phyloP scores from a whole-genome alignment of 2,329 filamentous ascomycete genomes.

The Scedosporium boydii region DNA sequence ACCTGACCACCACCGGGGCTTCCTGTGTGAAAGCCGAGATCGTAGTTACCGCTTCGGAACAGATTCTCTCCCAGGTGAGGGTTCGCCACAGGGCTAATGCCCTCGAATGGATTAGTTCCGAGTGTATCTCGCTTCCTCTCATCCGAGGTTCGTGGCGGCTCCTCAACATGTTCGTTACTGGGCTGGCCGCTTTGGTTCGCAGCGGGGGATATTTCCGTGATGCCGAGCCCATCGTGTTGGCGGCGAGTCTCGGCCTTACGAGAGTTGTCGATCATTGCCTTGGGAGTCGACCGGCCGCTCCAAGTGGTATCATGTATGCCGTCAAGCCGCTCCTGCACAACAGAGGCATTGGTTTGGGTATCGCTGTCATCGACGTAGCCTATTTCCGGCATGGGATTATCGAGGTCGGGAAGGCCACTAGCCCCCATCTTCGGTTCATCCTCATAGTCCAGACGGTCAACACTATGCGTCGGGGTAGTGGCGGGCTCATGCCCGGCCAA shows the following conservation, averaged over 20 bases:
- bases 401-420: slow-evolving; percentile 58
- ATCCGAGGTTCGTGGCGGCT: slow-evolving; percentile 52
- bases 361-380: slow-evolving; percentile 56
- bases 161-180: slow-evolving; percentile 53
- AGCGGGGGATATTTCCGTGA: slow-evolving; percentile 38
- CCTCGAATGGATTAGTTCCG: slow-evolving; percentile 59
- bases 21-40: slow-evolving; percentile 5
- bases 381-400: slow-evolving; percentile 68
- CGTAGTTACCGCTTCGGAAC: slow-evolving; percentile 16
- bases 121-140: slow-evolving; percentile 58
- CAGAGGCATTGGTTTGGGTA: slow-evolving; percentile 74
- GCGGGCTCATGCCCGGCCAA: slow-evolving; percentile 45
- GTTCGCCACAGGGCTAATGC: slow-evolving; percentile 51
- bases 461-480: slow-evolving; percentile 47
- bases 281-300: slow-evolving; percentile 14
- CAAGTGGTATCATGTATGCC: slow-evolving; percentile 19
- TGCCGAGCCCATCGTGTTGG: slow-evolving; percentile 24
- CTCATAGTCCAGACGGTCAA: slow-evolving; percentile 46
- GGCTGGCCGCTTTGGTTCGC: slow-evolving; percentile 40
- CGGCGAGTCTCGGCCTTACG: neutral
- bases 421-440: slow-evolving; percentile 51
- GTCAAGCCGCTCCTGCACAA: slow-evolving; percentile 65
- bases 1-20: neutral
- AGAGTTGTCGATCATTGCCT: slow-evolving; percentile 1
- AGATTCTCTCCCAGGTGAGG: slow-evolving; percentile 42